Base-by-base conservation (phyloP, 2,329 filamentous ascomycete genomes). In the Eutypella sp. region DNA sequence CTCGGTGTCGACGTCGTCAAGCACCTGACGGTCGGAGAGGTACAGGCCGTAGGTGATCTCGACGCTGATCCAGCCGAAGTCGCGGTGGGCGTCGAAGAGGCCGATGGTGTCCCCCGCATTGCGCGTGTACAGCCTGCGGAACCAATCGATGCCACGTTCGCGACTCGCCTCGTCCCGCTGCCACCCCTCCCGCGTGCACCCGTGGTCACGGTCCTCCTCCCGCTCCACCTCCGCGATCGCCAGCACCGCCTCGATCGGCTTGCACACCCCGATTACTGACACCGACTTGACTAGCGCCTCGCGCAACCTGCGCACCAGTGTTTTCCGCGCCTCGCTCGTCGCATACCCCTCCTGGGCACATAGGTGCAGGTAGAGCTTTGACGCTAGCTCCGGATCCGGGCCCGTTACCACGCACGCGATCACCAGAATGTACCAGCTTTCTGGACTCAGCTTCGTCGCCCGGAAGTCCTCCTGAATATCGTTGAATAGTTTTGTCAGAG, bases 271-370 rank as follows among this genome's bases (percentile, higher is more conserved):
- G 15, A 82, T 70, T 2, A 84, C 66, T 11, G 69, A 67, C 10
- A 80, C 68, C n/a, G 71, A 64, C 61, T 85, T 84, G 47, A 85
- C 61, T 11, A 85, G 65, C 0, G 72, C 73, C 60, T 85, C 82
- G 37, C 81, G 72, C 2, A 81, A 54, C 3, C 76, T 65, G 2
- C 72, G 70, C 45, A 80, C 65, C 7, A 81, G 64, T 0, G 58
- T 59, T 54, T 78, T 63, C 10, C 78, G 69, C 13, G 71, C 60
- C 1, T 63, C 64, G 0, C 72, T 50, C 1, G 68, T 72, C 1
- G 64, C 53, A 53, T 70, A 74, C 34, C 69, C 61, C 0, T 75
- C 70, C 48, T 76, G 68, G 36, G 63, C 59, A 55, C 72, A 75
- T 29, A 84, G 70, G 53, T 81, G 66, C 10, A 68, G 69, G 65